These are phyloP conservation scores for Coemansia sp. DNA, from an alignment of 192 early-diverging fungal genomes.

Conservation along the genomic window DNA sequence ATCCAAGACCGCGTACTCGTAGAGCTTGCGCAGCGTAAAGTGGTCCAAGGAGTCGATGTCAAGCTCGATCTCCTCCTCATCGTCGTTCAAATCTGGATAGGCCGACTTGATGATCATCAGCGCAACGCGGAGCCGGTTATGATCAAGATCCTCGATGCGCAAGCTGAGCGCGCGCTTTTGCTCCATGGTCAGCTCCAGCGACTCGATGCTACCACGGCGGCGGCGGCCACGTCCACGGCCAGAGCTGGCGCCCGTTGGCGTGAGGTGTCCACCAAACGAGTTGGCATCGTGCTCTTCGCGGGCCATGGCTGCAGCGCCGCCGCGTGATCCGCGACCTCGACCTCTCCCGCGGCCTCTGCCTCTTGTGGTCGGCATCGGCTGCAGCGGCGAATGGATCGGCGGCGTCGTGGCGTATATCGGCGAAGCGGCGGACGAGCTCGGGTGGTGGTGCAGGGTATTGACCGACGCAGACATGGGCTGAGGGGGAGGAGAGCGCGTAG, in stretches of 20 bases:
- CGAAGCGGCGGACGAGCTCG: constrained; percentile 19
- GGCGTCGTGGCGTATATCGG: constrained; percentile 35
- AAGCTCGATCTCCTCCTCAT: constrained; percentile 88
- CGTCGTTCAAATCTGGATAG: constrained; percentile 53
- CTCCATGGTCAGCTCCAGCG: constrained; percentile 68
- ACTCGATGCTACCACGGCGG: constrained; percentile 47
- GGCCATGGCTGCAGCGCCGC: constrained; percentile 26
- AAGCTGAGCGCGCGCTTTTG: constrained; percentile 80
- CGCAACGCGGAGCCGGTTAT: constrained; percentile 39
- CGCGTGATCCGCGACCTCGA: constrained; percentile 43
- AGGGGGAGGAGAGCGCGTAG: constrained; percentile 38
- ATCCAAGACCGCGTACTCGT: constrained; percentile 75
- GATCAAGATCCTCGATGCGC: constrained; percentile 39
- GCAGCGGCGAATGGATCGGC: constrained; percentile 10
- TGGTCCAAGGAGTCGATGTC: constrained; percentile 91
- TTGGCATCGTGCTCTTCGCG: constrained; percentile 23
- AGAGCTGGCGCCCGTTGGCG: constrained; percentile 10
- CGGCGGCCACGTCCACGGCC: constrained; percentile 37
- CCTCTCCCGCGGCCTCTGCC: constrained; percentile 27
- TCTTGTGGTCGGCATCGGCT: not conserved
- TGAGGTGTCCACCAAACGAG: constrained; percentile 1
- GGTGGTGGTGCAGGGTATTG: constrained; percentile 19
- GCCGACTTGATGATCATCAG: constrained; percentile 53
- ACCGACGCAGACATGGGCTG: constrained; percentile 26
- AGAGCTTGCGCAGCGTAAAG: constrained; percentile 76